These are phyloP conservation scores for Exophiala calicioides DNA, from an alignment of 2,329 filamentous ascomycete genomes.

Conservation along the genomic window DNA sequence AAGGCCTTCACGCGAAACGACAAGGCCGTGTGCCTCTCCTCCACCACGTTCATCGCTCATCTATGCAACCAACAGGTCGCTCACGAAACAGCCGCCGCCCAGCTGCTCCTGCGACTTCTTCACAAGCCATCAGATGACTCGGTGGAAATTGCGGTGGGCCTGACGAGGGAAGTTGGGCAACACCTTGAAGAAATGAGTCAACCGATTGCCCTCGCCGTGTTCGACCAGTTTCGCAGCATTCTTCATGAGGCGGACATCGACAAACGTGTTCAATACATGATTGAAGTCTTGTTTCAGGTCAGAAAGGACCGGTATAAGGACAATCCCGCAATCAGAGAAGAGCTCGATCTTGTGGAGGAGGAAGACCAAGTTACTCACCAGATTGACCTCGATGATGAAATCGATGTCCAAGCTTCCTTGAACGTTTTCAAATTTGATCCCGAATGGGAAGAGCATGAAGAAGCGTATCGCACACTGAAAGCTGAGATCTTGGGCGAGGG, in stretches of 20 bases:
- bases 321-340: constrained; percentile 84
- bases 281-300: constrained; percentile 95
- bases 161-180: constrained; percentile 90
- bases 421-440: constrained; percentile 96
- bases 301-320: constrained; percentile 97
- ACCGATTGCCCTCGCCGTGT: constrained; percentile 83
- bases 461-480: constrained; percentile 84
- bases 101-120: constrained; percentile 87
- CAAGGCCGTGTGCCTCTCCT: constrained; percentile 90
- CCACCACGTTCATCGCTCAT: constrained; percentile 92
- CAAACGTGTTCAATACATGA: constrained; percentile 98
- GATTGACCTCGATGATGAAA: constrained; percentile 76
- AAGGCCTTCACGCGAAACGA: constrained; percentile 97
- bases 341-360: constrained; percentile 93
- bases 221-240: constrained; percentile 93
- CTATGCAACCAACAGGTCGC: constrained; percentile 95
- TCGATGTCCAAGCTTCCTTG: constrained; percentile 80
- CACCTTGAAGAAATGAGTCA: constrained; percentile 95
- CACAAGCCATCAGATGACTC: constrained; percentile 97
- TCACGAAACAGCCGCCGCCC: constrained; percentile 87
- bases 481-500: constrained; percentile 91
- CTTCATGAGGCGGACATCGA: constrained; percentile 96
- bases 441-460: constrained; percentile 88
- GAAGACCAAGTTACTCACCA: constrained; percentile 97
- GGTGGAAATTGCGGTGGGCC: constrained; percentile 92